phyloP scores from a whole-genome alignment of 305 asterid genomes.

The Salvia sclarea region DNA sequence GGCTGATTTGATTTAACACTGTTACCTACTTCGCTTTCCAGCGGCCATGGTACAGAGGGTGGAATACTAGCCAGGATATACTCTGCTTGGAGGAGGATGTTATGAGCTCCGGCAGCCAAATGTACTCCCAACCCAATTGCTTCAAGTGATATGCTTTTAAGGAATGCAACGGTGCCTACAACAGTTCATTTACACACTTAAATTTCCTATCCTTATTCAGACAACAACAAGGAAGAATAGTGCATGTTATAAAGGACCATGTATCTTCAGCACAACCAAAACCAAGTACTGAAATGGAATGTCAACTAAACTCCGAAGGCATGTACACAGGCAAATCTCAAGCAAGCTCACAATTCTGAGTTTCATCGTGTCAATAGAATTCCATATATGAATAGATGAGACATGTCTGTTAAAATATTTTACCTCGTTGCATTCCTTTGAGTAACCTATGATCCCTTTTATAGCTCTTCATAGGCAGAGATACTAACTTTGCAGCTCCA shows the following conservation, averaged over 20 bases:
- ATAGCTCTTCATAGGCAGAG: constrained; percentile 86
- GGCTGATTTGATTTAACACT: constrained; percentile 91
- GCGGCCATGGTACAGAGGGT: constrained; percentile 79
- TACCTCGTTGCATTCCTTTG: constrained; percentile 99
- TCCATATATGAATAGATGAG: constrained; percentile 19
- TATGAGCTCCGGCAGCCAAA: constrained; percentile 94
- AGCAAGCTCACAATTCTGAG: neutral
- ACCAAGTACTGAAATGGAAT: constrained; percentile 3
- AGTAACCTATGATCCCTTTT: constrained; percentile 80
- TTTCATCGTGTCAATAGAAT: constrained; percentile 18
- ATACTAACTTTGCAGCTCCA: constrained; percentile 94
- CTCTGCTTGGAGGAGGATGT: constrained; percentile 93
- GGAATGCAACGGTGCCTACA: constrained; percentile 87
- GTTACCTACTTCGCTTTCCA: constrained; percentile 53
- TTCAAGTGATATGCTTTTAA: constrained; percentile 90
- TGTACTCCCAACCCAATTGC: constrained; percentile 98
- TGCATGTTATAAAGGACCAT: constrained; percentile 2
- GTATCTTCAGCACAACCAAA: constrained; percentile 22
- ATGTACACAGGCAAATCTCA: constrained; percentile 14
- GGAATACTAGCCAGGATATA: constrained; percentile 79
- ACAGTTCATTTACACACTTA: constrained; percentile 28
- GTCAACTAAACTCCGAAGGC: neutral
- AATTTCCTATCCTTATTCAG: constrained; percentile 1
- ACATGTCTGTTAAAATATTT: constrained; percentile 15
- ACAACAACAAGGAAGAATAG: constrained; percentile 4